Conservation (phyloP, 108 stramenopile genomes). For the Pseudonitzschia multiseries region DNA sequence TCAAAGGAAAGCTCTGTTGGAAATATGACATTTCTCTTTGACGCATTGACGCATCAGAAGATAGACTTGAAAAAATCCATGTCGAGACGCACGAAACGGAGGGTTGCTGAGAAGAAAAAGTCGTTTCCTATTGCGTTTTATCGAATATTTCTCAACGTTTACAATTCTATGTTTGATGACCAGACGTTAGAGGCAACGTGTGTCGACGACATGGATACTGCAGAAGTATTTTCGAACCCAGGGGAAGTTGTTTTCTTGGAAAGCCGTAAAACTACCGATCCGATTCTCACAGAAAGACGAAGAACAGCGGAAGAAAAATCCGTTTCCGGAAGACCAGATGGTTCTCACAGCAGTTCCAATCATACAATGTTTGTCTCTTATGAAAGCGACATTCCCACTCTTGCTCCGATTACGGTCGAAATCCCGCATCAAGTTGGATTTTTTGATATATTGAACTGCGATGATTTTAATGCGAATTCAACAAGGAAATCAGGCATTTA, state of each 20-base stretch:
- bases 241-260: neutral
- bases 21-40: neutral
- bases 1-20: neutral
- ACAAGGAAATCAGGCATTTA: neutral
- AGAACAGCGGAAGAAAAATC: neutral
- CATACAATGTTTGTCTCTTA: conserved; percentile 1
- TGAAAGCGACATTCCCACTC: neutral
- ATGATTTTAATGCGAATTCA: neutral
- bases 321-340: neutral
- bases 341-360: neutral
- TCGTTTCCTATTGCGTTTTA: neutral
- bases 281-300: neutral
- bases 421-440: neutral
- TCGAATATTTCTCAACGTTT: neutral
- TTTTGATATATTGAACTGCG: neutral
- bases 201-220: neutral
- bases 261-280: neutral
- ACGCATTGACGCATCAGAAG: neutral
- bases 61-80: neutral
- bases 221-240: neutral
- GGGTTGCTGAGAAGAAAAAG: neutral
- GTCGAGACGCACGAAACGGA: neutral
- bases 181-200: conserved; percentile 1
- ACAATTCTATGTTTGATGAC: neutral
- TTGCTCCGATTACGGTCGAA: neutral